Percentiles rank a stretch among this genome's conserved stretches.
These are phyloP conservation scores for Aspergillus ruber DNA, from an alignment of 2,329 filamentous ascomycete genomes.

Conservation along the genomic window DNA sequence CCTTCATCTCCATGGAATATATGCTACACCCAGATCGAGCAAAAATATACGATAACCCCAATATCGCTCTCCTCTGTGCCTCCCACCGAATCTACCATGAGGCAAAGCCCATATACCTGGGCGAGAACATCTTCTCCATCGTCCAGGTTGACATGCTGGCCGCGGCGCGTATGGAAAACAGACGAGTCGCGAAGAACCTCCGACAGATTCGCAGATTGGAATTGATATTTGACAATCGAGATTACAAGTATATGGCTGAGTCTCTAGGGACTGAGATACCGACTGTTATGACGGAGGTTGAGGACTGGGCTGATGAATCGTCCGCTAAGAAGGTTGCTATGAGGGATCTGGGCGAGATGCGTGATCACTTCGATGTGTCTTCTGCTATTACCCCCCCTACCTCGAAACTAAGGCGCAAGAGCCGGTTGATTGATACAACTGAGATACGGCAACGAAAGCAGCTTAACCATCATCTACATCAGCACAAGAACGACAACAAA, in stretches of 20 bases:
- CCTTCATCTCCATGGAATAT: constrained; percentile 12
- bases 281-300: not conserved
- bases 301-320: not conserved
- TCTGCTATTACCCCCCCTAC: not conserved
- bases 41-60: constrained; percentile 8
- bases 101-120: constrained; percentile 12
- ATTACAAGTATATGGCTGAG: constrained; percentile 13
- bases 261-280: constrained; percentile 1
- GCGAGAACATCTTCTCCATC: constrained; percentile 17
- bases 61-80: constrained; percentile 9
- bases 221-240: constrained; percentile 13
- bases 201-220: constrained; percentile 12
- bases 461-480: not conserved
- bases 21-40: constrained; percentile 2
- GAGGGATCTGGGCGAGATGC: not conserved
- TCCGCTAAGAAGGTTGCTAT: not conserved
- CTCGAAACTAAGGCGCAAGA: not conserved
- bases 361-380: not conserved
- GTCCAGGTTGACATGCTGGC: constrained; percentile 13
- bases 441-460: not conserved
- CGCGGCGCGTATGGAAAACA: constrained; percentile 2
- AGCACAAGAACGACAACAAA: not conserved
- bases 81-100: constrained; percentile 14
- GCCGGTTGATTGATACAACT: not conserved
- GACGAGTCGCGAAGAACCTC: constrained; percentile 9